A percentile compares a stretch with the other conserved stretches of the same genome.
phyloP scores from a whole-genome alignment of 2,329 filamentous ascomycete species.

The Lasiodiplodia gonubiensis region DNA sequence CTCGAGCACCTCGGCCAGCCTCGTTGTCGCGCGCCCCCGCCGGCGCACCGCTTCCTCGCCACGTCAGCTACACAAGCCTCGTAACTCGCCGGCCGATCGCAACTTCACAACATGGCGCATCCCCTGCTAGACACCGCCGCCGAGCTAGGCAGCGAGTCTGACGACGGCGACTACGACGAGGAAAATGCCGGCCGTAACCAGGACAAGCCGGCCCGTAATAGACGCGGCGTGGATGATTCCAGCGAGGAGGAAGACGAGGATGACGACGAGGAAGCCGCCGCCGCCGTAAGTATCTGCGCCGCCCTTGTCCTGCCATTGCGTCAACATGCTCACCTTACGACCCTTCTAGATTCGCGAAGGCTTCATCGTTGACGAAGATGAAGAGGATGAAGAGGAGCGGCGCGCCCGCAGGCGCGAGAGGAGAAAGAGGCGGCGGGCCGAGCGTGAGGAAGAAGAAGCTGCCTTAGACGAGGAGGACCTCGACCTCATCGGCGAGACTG shows the following conservation, averaged over 20 bases:
- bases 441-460: constrained; percentile 83
- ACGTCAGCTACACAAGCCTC: constrained; percentile 11
- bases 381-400: constrained; percentile 71
- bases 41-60: constrained; percentile 14
- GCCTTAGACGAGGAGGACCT: constrained; percentile 92
- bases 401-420: constrained; percentile 65
- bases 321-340: constrained; percentile 3
- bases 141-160: constrained; percentile 71
- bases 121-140: constrained; percentile 80
- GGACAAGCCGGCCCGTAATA: constrained; percentile 38
- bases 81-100: constrained; percentile 10
- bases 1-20: not conserved
- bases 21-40: not conserved
- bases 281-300: constrained; percentile 33
- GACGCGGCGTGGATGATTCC: constrained; percentile 45
- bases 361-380: constrained; percentile 94
- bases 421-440: constrained; percentile 76
- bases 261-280: constrained; percentile 38
- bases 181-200: constrained; percentile 32
- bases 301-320: constrained; percentile 24
- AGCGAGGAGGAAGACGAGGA: constrained; percentile 50
- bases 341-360: constrained; percentile 77
- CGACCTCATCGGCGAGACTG: constrained; percentile 62
- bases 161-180: constrained; percentile 46
- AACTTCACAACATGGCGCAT: constrained; percentile 25